Evolutionary conservation across 228 moss, liverwort and hornwort genomes (phyloP), one percentile per base, ranked within the genome.

Genomic region (Sphagnum fallax): DNA sequence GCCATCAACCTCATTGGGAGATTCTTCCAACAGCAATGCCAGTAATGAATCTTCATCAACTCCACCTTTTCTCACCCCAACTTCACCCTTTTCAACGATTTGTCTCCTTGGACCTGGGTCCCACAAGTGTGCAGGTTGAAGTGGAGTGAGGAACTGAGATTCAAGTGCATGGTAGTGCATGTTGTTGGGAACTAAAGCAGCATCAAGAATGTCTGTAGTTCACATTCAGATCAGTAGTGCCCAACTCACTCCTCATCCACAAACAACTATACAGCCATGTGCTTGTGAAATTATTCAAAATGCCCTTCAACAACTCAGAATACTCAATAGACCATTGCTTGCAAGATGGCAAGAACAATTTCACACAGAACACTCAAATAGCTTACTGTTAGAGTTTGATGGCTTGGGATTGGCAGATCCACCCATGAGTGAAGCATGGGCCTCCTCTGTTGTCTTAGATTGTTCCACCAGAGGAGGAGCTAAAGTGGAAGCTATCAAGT

Each of bases 21-120:
- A 76, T 63, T 90, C 91, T 77, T 90, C 90, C 78, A 93, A 67
- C 52, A 97, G 82, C 75, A 97, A 84, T 16, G 91, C 91, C 52
- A 97, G 80, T 72, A 97, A 82, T 52, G 93, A 93, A 59, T 93
- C 91, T 80, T 91, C 93, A 65, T 90, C 93, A 62, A 88, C 79
- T 76, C 84, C 89, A 69, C 76, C 71, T 69, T 74, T 87, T 50
- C 75, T 86, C 58, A 72, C 51, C 16, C 16, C 73, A 73, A 70
- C 73, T 52, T 18, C 63, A 10, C 50, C 58, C 49, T 53, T 47
- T 12, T 16, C 47, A 16, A 72, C 76, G 62, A 71, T 61, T 47
- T 47, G 77, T 59, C 67, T 18, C 65, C 70, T 87, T 66, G 75
- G 78, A 61, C 67, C 57, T 8, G 78, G 67, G 65, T 74, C 69